Percentiles rank a stretch among this genome's conserved stretches.
phyloP scores from a whole-genome alignment of 148 eudicot species.

The Camellia lanceoleosa region DNA sequence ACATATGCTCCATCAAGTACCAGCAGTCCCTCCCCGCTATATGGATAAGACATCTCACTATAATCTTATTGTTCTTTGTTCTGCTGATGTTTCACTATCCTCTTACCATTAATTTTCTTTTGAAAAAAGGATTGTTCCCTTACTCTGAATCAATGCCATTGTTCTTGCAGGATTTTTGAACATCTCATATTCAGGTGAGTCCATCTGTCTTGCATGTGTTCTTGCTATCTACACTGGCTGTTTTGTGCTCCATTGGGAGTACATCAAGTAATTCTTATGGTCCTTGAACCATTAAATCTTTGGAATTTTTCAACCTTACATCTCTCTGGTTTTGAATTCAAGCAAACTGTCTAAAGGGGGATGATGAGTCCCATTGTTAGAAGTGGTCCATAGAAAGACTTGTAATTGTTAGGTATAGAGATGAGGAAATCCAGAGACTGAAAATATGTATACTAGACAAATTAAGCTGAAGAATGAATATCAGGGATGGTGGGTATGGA shows the following conservation, averaged over 20 bases:
- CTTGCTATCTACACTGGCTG: neutral
- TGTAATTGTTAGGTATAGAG: neutral
- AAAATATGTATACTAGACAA: neutral
- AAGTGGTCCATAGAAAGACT: neutral
- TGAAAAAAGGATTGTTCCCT: neutral
- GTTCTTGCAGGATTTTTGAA: conserved; percentile 26
- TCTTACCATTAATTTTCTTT: neutral
- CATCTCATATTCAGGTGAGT: conserved; percentile 38
- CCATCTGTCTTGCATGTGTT: neutral
- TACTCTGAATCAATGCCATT: neutral
- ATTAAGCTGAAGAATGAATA: neutral
- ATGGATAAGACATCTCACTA: neutral
- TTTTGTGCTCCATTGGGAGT: neutral
- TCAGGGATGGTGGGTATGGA: neutral
- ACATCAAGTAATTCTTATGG: neutral
- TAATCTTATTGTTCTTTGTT: neutral
- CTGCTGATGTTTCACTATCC: neutral
- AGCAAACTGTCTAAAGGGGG: neutral
- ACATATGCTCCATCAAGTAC: too few relatives aligned
- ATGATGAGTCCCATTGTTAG: neutral
- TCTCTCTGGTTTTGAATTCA: neutral
- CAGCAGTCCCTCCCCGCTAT: too few relatives aligned
- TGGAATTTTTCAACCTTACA: neutral
- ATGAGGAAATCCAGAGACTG: neutral
- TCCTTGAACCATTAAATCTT: neutral